phyloP scores from a whole-genome alignment of 805 yeast species.

The Kuraishia borneana region DNA sequence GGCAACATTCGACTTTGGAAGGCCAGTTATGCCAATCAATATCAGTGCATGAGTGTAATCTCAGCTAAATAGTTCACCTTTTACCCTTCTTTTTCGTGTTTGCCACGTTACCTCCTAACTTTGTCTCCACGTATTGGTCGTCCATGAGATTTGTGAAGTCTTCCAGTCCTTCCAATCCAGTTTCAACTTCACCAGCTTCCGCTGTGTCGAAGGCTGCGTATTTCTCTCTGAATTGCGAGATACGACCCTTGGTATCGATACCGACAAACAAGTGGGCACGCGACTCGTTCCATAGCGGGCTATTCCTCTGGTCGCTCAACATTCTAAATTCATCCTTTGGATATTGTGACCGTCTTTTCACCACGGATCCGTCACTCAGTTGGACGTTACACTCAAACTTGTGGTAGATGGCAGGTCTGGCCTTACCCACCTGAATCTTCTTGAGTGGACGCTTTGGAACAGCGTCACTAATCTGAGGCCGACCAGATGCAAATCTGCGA shows the following conservation, averaged over 20 bases:
- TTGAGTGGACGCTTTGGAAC: constrained; percentile 46
- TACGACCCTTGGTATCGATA: constrained; percentile 75
- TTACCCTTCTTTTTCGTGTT: constrained; percentile 13
- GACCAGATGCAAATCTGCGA: constrained; percentile 13
- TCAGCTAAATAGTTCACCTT: constrained; percentile 32
- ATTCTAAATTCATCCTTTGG: constrained; percentile 82
- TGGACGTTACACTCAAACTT: constrained; percentile 86
- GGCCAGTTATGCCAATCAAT: constrained; percentile 72
- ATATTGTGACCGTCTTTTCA: constrained; percentile 70
- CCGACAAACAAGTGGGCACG: constrained; percentile 69
- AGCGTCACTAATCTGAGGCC: constrained; percentile 15
- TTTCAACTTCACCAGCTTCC: constrained; percentile 11
- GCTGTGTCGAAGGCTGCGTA: constrained; percentile 37
- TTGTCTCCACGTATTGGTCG: constrained; percentile 21
- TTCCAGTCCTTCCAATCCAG: constrained; percentile 18
- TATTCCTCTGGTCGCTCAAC: constrained; percentile 82
- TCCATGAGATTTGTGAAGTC: constrained; percentile 53
- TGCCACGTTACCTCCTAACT: constrained; percentile 24
- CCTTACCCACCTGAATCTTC: constrained; percentile 67
- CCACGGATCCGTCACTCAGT: constrained; percentile 88
- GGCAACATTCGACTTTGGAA: constrained; percentile 91
- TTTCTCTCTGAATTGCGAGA: constrained; percentile 63
- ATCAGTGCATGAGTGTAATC: constrained; percentile 84
- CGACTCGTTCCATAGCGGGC: constrained; percentile 81
- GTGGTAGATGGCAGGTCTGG: constrained; percentile 88